Evolutionary conservation across 331 rosid genomes (phyloP).

Genomic region (Arachis monticola): DNA sequence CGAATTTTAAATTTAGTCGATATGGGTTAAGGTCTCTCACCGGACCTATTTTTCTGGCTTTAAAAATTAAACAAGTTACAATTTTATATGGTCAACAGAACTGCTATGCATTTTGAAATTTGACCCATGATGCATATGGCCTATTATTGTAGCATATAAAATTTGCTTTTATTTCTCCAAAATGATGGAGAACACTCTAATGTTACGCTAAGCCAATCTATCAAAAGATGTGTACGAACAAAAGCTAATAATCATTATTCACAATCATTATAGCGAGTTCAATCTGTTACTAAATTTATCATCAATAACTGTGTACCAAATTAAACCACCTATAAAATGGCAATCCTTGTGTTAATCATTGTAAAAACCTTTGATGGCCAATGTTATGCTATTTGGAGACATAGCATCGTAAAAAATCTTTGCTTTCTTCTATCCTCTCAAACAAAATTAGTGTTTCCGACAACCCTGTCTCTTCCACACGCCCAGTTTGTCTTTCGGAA

Average conservation of each 20-base stretch:
- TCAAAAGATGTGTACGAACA: conserved; percentile 29
- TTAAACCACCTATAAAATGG: conserved; percentile 23
- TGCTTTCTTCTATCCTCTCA: conserved; percentile 18
- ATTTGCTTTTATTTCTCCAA: conserved; percentile 10
- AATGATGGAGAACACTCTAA: conserved; percentile 32
- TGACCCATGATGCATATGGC: conserved; percentile 1
- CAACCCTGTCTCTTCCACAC: conserved; percentile 41
- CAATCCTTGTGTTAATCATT: conserved; percentile 44
- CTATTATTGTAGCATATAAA: not conserved
- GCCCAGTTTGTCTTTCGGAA: conserved; percentile 22
- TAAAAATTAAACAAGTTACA: conserved; percentile 14
- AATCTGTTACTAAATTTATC: conserved; percentile 26
- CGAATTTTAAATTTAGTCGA: conserved; percentile 30
- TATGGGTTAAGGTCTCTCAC: not conserved
- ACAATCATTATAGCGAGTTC: conserved; percentile 35
- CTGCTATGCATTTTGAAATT: not conserved
- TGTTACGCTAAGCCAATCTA: conserved; percentile 25
- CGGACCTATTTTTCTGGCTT: conserved; percentile 1
- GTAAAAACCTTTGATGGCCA: conserved; percentile 8
- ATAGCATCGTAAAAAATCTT: conserved; percentile 20
- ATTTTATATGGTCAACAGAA: conserved; percentile 21
- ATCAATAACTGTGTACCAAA: conserved; percentile 31
- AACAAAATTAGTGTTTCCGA: conserved; percentile 35
- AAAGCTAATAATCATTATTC: conserved; percentile 28
- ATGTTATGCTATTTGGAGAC: conserved; percentile 39